phyloP scores from a whole-genome alignment of 352 stramenopile species.

The Globisporangium paroecandrum region DNA sequence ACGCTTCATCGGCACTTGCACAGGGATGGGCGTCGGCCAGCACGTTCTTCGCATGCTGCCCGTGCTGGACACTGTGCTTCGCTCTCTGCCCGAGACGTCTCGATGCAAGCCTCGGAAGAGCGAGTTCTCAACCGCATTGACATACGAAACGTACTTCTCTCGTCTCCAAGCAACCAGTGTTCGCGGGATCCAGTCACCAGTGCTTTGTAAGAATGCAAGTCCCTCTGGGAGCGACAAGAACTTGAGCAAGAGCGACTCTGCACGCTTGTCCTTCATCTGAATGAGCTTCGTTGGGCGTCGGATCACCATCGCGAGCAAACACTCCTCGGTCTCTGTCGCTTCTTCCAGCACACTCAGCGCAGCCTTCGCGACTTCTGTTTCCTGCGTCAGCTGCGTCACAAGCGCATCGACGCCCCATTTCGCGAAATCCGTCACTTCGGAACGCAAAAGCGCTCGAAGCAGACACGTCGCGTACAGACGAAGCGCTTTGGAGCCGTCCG shows the following conservation, averaged over 20 bases:
- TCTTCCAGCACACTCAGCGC: slow-evolving; percentile 87
- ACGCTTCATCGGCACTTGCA: slow-evolving; percentile 81
- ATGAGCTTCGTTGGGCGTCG: slow-evolving; percentile 75
- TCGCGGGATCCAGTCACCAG: slow-evolving; percentile 78
- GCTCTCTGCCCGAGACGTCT: slow-evolving; percentile 67
- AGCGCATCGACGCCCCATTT: slow-evolving; percentile 87
- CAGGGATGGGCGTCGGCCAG: slow-evolving; percentile 73
- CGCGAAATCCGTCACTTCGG: slow-evolving; percentile 84
- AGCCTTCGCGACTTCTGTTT: slow-evolving; percentile 80
- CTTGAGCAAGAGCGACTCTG: slow-evolving; percentile 79
- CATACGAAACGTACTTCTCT: slow-evolving; percentile 85
- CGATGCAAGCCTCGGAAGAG: slow-evolving; percentile 81
- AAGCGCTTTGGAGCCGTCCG: slow-evolving; percentile 76
- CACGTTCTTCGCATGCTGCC: slow-evolving; percentile 44
- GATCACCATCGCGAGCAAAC: slow-evolving; percentile 80
- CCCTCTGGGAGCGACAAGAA: slow-evolving; percentile 80
- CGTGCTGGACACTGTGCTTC: slow-evolving; percentile 27
- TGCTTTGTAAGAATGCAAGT: slow-evolving; percentile 75
- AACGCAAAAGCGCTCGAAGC: slow-evolving; percentile 72
- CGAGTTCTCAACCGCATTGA: slow-evolving; percentile 76
- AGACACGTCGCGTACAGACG: slow-evolving; percentile 85
- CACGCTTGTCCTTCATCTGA: slow-evolving; percentile 75
- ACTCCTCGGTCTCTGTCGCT: slow-evolving; percentile 78
- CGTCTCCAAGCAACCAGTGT: slow-evolving; percentile 73
- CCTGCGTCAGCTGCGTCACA: slow-evolving; percentile 81